Conservation (phyloP, 768 basidiomycete species). For the Termitomyces sp. region DNA sequence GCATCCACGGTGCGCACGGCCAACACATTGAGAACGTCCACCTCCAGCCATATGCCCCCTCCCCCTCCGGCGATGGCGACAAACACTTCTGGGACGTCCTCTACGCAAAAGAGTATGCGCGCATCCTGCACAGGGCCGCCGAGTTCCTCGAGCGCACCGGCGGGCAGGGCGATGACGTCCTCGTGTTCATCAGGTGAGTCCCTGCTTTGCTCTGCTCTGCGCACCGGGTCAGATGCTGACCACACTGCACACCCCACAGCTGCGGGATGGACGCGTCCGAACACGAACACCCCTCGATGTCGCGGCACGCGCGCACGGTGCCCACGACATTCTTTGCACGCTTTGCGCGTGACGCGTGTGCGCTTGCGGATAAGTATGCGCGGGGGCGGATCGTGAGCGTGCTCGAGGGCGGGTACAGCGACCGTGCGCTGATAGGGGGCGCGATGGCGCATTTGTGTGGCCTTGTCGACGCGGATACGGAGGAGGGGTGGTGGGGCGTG, state of each 20-base stretch:
- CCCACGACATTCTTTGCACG: conserved; percentile 81
- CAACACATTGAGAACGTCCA: conserved; percentile 89
- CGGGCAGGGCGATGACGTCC: conserved; percentile 57
- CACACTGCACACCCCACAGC: conserved; percentile 36
- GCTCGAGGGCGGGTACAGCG: conserved; percentile 93
- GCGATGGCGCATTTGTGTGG: conserved; percentile 79
- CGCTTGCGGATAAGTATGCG: conserved; percentile 60
- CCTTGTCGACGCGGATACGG: conserved; percentile 31
- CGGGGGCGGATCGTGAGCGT: conserved; percentile 76
- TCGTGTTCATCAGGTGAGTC: conserved; percentile 81
- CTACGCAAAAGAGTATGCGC: conserved; percentile 60
- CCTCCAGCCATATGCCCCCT: conserved; percentile 51
- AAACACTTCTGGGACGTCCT: conserved; percentile 67
- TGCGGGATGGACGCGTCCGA: conserved; percentile 95
- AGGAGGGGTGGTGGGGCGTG: conserved; percentile 52
- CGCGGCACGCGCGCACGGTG: conserved; percentile 84
- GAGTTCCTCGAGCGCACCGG: conserved; percentile 68
- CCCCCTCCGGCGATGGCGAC: no score
- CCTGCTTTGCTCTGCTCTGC: background rate
- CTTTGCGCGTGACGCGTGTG: conserved; percentile 68
- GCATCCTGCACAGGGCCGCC: conserved; percentile 59
- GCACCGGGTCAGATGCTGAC: no score
- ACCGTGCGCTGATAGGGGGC: conserved; percentile 80
- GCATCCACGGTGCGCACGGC: conserved; percentile 72
- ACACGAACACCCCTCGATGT: conserved; percentile 89